Conservation (phyloP, 2,329 filamentous ascomycete species). For the Orbilia quercus region DNA sequence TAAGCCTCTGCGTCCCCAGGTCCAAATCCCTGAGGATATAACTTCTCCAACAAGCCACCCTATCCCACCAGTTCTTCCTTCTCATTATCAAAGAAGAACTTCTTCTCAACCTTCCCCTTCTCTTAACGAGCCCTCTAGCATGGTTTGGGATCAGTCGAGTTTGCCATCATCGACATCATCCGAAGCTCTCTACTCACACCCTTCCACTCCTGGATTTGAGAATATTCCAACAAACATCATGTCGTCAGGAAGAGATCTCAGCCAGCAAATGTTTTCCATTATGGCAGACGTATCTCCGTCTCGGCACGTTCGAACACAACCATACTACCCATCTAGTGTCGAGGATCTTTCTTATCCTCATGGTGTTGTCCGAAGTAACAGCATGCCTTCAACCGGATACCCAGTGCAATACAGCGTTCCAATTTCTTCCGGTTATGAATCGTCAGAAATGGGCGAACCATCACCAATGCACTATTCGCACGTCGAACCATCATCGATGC, state of each 20-base stretch:
- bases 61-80: conserved; percentile 32
- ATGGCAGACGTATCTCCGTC: conserved; percentile 29
- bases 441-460: conserved; percentile 4
- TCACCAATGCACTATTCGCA: conserved; percentile 6
- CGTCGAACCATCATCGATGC: conserved; percentile 12
- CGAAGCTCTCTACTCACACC: conserved; percentile 25
- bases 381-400: conserved; percentile 13
- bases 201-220: neutral
- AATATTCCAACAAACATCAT: conserved; percentile 1
- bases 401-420: conserved; percentile 21
- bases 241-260: conserved; percentile 10
- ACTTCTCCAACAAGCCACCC: conserved; percentile 37
- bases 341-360: conserved; percentile 27
- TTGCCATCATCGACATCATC: conserved; percentile 36
- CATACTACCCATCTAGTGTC: conserved; percentile 12
- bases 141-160: conserved; percentile 43
- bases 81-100: conserved; percentile 27
- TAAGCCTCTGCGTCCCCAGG: conserved; percentile 27
- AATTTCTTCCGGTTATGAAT: conserved; percentile 14
- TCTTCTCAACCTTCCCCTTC: conserved; percentile 34
- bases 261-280: conserved; percentile 32
- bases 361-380: conserved; percentile 17
- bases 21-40: conserved; percentile 37
- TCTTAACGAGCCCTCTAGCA: conserved; percentile 24
- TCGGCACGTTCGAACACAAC: conserved; percentile 11